Conservation (phyloP, 2,329 filamentous ascomycete genomes). For the Helminthosporium solani region DNA sequence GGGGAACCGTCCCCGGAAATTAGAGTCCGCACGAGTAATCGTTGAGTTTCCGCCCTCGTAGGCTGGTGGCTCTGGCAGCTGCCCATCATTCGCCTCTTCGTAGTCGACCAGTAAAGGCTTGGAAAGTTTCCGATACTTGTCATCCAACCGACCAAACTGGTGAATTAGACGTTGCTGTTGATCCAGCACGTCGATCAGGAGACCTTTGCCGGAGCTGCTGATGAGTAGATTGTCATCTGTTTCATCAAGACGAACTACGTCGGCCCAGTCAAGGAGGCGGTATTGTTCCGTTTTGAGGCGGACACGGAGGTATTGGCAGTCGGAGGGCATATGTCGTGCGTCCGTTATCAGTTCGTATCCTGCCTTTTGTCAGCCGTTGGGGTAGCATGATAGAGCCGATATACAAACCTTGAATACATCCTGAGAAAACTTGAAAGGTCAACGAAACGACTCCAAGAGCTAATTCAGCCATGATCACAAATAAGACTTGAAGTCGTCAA, state of each 20-base stretch:
- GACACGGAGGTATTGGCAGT: conserved; percentile 38
- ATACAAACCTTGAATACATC: conserved; percentile 36
- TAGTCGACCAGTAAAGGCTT: conserved; percentile 33
- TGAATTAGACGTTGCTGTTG: conserved; percentile 35
- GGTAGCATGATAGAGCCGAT: background rate
- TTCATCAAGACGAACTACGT: conserved; percentile 35
- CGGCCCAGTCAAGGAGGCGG: conserved; percentile 42
- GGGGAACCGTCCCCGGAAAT: conserved; percentile 31
- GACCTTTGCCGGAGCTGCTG: conserved; percentile 33
- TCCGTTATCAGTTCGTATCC: conserved; percentile 43
- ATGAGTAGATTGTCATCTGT: conserved; percentile 34
- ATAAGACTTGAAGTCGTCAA: background rate
- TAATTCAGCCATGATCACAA: conserved; percentile 23
- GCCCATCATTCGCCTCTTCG: conserved; percentile 14
- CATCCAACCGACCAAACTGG: conserved; percentile 35
- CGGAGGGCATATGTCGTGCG: conserved; percentile 32
- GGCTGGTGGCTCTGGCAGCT: conserved; percentile 13
- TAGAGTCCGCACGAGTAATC: conserved; percentile 18
- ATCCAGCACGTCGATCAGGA: conserved; percentile 39
- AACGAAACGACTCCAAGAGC: conserved; percentile 32
- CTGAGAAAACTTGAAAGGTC: conserved; percentile 41
- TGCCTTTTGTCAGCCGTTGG: conserved; percentile 4
- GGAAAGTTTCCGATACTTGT: conserved; percentile 30
- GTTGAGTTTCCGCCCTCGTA: conserved; percentile 11
- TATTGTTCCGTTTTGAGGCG: conserved; percentile 42